A percentile compares a stretch with the other conserved stretches of the same genome.
Conservation (phyloP, 768 basidiomycete genomes). For the Lactarius deliciosus region DNA sequence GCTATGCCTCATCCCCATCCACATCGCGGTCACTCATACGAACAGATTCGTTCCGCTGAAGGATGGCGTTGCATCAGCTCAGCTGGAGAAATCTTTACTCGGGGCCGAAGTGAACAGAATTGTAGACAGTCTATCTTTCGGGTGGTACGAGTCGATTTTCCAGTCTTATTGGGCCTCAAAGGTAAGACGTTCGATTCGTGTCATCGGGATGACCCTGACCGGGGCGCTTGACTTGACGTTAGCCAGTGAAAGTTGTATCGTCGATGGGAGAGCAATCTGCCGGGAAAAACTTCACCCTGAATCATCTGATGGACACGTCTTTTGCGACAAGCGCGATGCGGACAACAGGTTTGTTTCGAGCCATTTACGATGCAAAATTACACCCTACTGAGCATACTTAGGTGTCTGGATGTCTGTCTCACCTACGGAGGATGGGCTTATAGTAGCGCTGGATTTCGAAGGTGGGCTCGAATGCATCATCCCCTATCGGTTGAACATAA, state of each 20-base stretch:
- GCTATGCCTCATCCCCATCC: not conserved
- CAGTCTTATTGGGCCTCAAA: slow-evolving; percentile 55
- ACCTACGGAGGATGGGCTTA: slow-evolving; percentile 50
- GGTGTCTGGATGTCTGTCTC: slow-evolving; percentile 69
- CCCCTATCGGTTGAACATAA: not conserved
- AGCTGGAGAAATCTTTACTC: slow-evolving; percentile 50
- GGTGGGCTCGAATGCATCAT: slow-evolving; percentile 35
- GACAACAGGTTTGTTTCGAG: slow-evolving; percentile 43
- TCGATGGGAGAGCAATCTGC: not conserved
- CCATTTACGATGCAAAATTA: not conserved
- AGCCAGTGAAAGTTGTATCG: slow-evolving; percentile 58
- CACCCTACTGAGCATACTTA: slow-evolving; percentile 8
- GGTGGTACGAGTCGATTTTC: slow-evolving; percentile 64
- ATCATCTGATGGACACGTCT: not conserved
- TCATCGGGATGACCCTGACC: not conserved
- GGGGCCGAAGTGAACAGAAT: slow-evolving; percentile 58
- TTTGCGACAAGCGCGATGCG: slow-evolving; percentile 33
- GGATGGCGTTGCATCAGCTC: slow-evolving; percentile 51
- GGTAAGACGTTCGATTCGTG: slow-evolving; percentile 33
- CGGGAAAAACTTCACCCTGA: not conserved
- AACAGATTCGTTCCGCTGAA: slow-evolving; percentile 63
- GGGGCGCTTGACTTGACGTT: not conserved
- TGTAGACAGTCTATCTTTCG: slow-evolving; percentile 44
- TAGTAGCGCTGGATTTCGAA: slow-evolving; percentile 65
- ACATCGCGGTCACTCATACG: slow-evolving; percentile 40